Conservation (phyloP, 177 flowering plant genomes). For the Vitis hybrid region DNA sequence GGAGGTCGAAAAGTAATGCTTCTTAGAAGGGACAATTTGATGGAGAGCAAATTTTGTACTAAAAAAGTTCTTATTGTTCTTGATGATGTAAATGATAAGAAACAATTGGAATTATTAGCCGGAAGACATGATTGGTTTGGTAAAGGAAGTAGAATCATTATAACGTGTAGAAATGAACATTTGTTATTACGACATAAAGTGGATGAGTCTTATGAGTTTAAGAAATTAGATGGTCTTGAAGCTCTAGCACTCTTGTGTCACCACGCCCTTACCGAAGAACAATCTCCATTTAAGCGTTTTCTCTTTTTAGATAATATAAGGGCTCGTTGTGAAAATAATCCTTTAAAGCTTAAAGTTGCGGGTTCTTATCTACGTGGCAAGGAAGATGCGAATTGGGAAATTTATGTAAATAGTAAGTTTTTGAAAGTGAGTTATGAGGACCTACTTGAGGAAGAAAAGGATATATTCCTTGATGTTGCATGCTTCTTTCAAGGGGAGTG, state of each 20-base stretch:
- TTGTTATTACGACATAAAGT: rapidly evolving
- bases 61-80: neutral
- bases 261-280: neutral
- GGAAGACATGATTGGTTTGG: neutral
- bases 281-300: neutral
- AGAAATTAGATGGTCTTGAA: neutral
- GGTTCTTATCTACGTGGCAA: neutral
- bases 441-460: neutral
- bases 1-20: neutral
- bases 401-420: no score
- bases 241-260: neutral
- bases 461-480: neutral
- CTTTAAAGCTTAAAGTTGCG: neutral
- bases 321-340: neutral
- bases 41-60: neutral
- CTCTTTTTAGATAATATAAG: no score
- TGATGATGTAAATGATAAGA: neutral
- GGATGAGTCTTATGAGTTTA: rapidly evolving
- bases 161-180: neutral
- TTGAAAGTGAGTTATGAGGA: neutral
- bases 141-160: neutral
- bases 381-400: rapidly evolving
- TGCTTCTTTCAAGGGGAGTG: neutral
- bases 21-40: neutral
- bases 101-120: neutral